Conservation (phyloP, 2,329 filamentous ascomycete species). For the Capronia americana region DNA sequence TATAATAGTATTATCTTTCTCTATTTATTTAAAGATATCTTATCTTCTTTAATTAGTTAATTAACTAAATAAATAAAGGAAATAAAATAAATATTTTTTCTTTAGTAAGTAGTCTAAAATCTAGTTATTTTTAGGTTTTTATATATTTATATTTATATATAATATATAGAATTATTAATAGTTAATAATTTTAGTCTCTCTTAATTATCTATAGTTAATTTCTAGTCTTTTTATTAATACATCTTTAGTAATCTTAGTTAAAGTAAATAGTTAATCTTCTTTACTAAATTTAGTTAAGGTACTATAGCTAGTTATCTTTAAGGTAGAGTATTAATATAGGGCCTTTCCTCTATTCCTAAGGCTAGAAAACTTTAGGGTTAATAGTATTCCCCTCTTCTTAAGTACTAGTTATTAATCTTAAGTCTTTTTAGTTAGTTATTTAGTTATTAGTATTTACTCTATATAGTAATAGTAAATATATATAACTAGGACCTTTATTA, state of each 20-base stretch:
- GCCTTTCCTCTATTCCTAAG: not conserved
- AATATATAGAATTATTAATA: too few relatives aligned
- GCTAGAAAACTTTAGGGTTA: constrained; percentile 1
- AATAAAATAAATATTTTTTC: not conserved
- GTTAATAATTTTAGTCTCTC: too few relatives aligned
- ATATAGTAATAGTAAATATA: too few relatives aligned
- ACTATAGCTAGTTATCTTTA: not conserved
- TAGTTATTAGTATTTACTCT: too few relatives aligned
- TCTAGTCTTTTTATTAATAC: too few relatives aligned
- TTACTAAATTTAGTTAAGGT: too few relatives aligned
- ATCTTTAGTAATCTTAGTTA: too few relatives aligned
- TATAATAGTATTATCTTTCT: too few relatives aligned
- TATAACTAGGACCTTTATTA: too few relatives aligned
- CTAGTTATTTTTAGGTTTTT: not conserved
- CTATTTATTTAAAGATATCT: not conserved
- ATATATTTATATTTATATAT: not conserved
- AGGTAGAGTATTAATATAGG: not conserved
- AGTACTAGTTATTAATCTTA: not conserved
- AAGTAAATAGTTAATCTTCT: too few relatives aligned
- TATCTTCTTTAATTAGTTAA: not conserved
- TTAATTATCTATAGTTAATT: too few relatives aligned
- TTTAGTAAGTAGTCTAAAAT: not conserved
- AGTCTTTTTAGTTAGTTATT: not conserved
- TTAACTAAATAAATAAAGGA: constrained; percentile 1
- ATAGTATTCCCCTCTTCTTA: not conserved